Evolutionary conservation across 805 yeast genomes (phyloP).

Genomic region (Wickerhamomyces hampshirensis): DNA sequence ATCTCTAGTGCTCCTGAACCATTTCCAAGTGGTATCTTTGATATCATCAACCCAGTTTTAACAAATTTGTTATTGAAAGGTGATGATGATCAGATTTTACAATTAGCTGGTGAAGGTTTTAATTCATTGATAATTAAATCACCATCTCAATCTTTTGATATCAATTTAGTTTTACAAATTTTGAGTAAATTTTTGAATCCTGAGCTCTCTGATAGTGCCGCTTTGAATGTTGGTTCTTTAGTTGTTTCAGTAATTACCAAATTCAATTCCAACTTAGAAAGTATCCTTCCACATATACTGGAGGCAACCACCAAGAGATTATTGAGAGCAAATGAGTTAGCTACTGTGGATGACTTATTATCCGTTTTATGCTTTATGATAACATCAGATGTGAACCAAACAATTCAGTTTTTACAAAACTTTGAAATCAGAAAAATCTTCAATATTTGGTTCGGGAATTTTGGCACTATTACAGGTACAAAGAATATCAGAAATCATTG

Average conservation of each 20-base stretch:
- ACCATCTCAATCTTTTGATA: constrained; percentile 14
- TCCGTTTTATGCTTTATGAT: constrained; percentile 73
- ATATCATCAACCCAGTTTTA: constrained; percentile 39
- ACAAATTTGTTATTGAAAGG: constrained; percentile 32
- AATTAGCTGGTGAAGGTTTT: constrained; percentile 71
- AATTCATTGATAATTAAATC: constrained; percentile 48
- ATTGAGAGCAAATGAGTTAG: constrained; percentile 57
- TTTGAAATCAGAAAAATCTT: constrained; percentile 46
- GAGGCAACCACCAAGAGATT: constrained; percentile 66
- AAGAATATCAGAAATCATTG: constrained; percentile 62
- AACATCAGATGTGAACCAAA: constrained; percentile 53
- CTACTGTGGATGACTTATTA: constrained; percentile 73
- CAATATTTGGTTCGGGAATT: constrained; percentile 79
- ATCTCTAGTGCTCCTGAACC: constrained; percentile 38
- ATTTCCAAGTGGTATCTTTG: constrained; percentile 37
- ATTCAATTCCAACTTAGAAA: constrained; percentile 30
- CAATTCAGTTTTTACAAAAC: constrained; percentile 53
- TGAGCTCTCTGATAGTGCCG: constrained; percentile 71
- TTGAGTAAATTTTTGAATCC: constrained; percentile 71
- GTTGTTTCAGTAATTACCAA: constrained; percentile 55
- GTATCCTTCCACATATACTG: constrained; percentile 24
- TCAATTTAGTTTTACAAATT: constrained; percentile 46
- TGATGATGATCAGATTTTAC: constrained; percentile 73
- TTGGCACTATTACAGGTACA: constrained; percentile 71
- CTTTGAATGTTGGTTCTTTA: constrained; percentile 66